phyloP scores from a whole-genome alignment of 2,329 filamentous ascomycete species.

The Phaeosphaeria sp. region DNA sequence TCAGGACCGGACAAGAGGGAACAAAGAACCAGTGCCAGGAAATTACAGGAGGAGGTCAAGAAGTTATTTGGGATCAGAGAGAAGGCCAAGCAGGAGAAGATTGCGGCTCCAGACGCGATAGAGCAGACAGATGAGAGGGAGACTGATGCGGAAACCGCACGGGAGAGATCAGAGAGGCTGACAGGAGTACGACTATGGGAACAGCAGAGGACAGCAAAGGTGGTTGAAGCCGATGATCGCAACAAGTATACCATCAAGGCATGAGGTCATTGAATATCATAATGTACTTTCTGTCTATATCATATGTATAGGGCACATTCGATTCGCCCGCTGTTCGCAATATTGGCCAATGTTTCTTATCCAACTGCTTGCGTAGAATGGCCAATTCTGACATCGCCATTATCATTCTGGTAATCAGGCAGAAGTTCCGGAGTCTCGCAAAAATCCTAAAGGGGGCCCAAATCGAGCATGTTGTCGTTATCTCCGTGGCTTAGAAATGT shows the following conservation, averaged over 20 bases:
- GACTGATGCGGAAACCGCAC: slow-evolving; percentile 6
- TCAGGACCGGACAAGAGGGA: slow-evolving; percentile 10
- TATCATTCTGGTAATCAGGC: too few species aligned
- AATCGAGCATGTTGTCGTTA: too few species aligned
- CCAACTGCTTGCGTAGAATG: not conserved
- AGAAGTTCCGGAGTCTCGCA: too few species aligned
- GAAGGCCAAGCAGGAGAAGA: not conserved
- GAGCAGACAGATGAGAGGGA: not conserved
- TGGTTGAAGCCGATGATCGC: slow-evolving; percentile 24
- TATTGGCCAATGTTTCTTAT: not conserved
- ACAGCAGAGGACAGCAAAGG: slow-evolving; percentile 28
- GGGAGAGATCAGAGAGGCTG: slow-evolving; percentile 31
- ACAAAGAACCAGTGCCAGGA: slow-evolving; percentile 22
- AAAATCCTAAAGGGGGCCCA: too few species aligned
- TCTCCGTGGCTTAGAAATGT: not conserved
- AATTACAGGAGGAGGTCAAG: slow-evolving; percentile 34
- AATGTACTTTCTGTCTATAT: slow-evolving; percentile 20
- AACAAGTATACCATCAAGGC: slow-evolving; percentile 26
- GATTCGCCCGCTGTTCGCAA: not conserved
- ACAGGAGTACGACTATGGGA: slow-evolving; percentile 44
- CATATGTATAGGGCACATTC: slow-evolving; percentile 13
- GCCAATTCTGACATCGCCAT: too few species aligned
- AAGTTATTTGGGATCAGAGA: slow-evolving; percentile 29
- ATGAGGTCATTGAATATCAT: slow-evolving; percentile 8
- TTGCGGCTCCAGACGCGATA: not conserved